Base-by-base conservation (phyloP, 495 filamentous ascomycete species). In the Talaromyces stipitatus region DNA sequence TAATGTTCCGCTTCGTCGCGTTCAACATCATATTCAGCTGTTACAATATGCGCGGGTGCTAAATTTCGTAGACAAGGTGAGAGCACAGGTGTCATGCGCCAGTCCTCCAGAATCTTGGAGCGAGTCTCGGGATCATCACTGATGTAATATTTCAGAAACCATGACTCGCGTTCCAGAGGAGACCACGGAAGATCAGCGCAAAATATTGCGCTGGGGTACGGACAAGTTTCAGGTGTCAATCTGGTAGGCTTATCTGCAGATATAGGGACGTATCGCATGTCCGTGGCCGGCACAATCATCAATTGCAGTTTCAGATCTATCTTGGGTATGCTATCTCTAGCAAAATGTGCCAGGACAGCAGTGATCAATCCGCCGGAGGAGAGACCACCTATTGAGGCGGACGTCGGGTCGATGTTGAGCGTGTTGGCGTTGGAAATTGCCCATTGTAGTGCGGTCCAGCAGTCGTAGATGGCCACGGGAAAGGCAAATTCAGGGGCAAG, bases 351-450 rank as follows among this genome's bases (percentile, higher is more conserved):
- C 46, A 78, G 53, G 0, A 78, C 67, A 18, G 75, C 54, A 18
- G 66, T 63, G 52, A 76, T 77, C 52, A 70, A 64, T 0, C 65
- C 73, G 7, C 77, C 77, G 0, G 77, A 74, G 0, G 77, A 79
- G 6, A 79, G 63, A 2, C 77, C 77, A 18, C 77, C 77, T 22
- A 78, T 66, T 3, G 77, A 78, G 16, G 78, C 54, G 2, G 70
- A 73, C 18, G 72, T 68, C 16, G 83, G 80, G 56, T 90, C 80
- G 47, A 79, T 68, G 12, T 62, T 63, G 22, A 80, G 60, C 45
- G 62, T 51, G 0, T 60, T 61, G 10, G 72, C 70, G 32, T 72
- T 63, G 7, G 60, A 59, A 41, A 72, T 69, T 0, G 72, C 62
- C 73, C 74, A 81, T 28, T 67, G 65, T 23, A 79, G 59, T 4